These are phyloP conservation scores for Tricholoma hemisulphureum DNA, from an alignment of 768 basidiomycete genomes.

Conservation along the genomic window DNA sequence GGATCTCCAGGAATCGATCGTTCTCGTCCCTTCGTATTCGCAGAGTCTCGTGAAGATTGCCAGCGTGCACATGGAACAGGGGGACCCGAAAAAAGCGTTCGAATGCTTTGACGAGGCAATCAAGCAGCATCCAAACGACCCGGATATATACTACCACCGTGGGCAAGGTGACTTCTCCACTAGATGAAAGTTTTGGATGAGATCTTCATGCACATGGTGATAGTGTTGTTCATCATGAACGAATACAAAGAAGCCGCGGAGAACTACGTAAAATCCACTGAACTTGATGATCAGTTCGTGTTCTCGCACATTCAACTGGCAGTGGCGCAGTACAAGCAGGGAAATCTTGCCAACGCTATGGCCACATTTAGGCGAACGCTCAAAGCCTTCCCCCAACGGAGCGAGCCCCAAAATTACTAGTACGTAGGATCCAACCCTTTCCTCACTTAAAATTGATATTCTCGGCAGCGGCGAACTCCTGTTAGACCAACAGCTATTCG, in stretches of 20 bases:
- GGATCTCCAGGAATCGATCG: conserved; percentile 77
- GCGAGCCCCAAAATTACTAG: conserved; percentile 96
- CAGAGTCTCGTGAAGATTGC: conserved; percentile 97
- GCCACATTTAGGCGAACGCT: conserved; percentile 86
- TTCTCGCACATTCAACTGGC: conserved; percentile 98
- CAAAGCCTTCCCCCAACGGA: conserved; percentile 78
- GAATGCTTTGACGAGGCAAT: conserved; percentile 90
- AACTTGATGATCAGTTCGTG: conserved; percentile 84
- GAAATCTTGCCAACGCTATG: conserved; percentile 77
- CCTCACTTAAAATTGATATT: neutral
- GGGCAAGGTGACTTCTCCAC: conserved; percentile 68
- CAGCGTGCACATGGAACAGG: conserved; percentile 95
- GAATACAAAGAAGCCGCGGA: conserved; percentile 82
- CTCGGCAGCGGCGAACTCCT: conserved; percentile 81
- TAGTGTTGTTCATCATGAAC: conserved; percentile 93
- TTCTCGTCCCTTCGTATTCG: conserved; percentile 64
- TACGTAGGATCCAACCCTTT: conserved; percentile 36
- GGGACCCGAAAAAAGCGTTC: conserved; percentile 77
- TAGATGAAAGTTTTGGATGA: neutral
- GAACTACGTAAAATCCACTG: conserved; percentile 89
- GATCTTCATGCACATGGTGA: neutral
- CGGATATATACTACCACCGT: conserved; percentile 98
- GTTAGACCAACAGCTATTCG: conserved; percentile 85
- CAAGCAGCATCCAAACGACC: conserved; percentile 75
- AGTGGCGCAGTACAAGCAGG: conserved; percentile 94